Percentiles rank a stretch among this genome's conserved stretches.
Evolutionary conservation across 2,329 filamentous ascomycete species (phyloP).

Genomic region (Acephala macrosclerotiorum): DNA sequence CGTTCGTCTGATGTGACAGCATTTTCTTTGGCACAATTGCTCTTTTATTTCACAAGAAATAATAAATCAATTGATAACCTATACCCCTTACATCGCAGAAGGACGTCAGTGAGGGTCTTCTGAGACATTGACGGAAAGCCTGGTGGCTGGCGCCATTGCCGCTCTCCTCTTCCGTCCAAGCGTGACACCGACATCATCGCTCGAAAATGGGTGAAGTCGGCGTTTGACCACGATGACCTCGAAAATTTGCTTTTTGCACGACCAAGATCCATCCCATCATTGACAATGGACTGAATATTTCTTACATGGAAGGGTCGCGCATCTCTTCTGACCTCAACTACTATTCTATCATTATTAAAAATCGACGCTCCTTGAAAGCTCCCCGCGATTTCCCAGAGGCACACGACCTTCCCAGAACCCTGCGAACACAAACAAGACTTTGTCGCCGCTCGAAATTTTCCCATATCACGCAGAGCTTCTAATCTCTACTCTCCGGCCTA

Average conservation of each 20-base stretch:
- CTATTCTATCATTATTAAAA: constrained; percentile 4
- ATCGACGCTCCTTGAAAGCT: not conserved
- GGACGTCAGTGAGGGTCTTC: not conserved
- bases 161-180: not conserved
- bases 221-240: not conserved
- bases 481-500: not conserved
- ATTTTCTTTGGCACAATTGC: not conserved
- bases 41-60: not conserved
- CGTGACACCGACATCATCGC: constrained; percentile 23
- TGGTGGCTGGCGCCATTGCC: not conserved
- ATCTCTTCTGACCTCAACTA: constrained; percentile 17
- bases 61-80: not conserved
- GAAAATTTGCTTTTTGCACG: constrained; percentile 24
- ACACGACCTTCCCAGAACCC: constrained; percentile 13
- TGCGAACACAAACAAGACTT: not conserved
- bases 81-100: not conserved
- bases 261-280: constrained; percentile 13
- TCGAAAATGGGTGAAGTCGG: constrained; percentile 16
- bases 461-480: not conserved
- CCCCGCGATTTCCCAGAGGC: constrained; percentile 10
- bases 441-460: not conserved
- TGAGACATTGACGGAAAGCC: not conserved
- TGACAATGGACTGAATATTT: constrained; percentile 23
- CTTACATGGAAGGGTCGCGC: constrained; percentile 16
- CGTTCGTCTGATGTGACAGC: not conserved